phyloP scores from a whole-genome alignment of 1,284 basidiomycete species.

The Gomphus sp. region DNA sequence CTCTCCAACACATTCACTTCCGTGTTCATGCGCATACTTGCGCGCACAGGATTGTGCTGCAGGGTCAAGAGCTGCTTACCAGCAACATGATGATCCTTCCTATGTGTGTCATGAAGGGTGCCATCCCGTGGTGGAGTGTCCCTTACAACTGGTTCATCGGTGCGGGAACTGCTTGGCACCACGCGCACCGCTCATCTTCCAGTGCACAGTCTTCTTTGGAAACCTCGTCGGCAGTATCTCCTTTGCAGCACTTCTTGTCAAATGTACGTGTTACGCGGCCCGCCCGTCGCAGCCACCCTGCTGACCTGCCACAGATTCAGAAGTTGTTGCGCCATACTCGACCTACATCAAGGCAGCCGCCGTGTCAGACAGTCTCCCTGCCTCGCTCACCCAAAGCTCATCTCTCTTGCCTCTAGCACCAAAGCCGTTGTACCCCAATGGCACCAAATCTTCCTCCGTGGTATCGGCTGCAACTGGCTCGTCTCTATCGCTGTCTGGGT shows the following conservation, averaged over 20 bases:
- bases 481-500: conserved; percentile 76
- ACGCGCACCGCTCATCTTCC: neutral
- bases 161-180: conserved; percentile 19
- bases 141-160: conserved; percentile 62
- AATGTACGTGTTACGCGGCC: conserved; percentile 34
- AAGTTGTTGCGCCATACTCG: conserved; percentile 49
- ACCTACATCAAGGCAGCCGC: conserved; percentile 43
- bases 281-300: neutral
- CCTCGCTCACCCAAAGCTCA: neutral
- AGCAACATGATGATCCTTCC: conserved; percentile 72
- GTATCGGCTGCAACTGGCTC: conserved; percentile 73
- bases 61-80: conserved; percentile 61
- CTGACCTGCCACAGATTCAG: conserved; percentile 32
- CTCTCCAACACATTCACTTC: neutral
- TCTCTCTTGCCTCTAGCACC: conserved; percentile 26
- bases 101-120: conserved; percentile 53
- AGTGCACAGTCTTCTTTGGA: conserved; percentile 49
- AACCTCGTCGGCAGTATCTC: conserved; percentile 66
- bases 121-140: conserved; percentile 59
- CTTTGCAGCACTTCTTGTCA: conserved; percentile 58
- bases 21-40: neutral
- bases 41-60: conserved; percentile 55
- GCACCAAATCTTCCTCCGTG: conserved; percentile 69
- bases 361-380: conserved; percentile 29
- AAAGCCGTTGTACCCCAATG: conserved; percentile 58